Conservation (phyloP, 73 alveolate species). For the Symbiodinium natans region DNA sequence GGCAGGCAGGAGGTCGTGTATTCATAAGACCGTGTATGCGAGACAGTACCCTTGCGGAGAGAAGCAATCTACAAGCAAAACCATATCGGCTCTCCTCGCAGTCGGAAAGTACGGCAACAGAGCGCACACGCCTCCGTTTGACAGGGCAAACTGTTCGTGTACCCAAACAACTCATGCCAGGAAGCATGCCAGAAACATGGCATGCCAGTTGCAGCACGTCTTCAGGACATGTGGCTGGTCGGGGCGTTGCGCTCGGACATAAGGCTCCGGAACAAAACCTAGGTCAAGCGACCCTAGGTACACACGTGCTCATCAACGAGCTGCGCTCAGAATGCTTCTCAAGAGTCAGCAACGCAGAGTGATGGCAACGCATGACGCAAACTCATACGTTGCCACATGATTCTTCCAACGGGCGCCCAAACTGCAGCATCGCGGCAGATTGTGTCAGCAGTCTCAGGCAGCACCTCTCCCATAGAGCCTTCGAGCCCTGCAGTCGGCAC, state of each 20-base stretch:
- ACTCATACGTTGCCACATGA: no score
- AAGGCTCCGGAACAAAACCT: conserved; percentile 63
- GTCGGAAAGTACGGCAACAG: not conserved
- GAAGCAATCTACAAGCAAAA: not conserved
- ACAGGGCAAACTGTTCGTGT: not conserved
- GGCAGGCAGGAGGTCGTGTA: no score
- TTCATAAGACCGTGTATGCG: no score
- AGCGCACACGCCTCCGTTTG: conserved; percentile 8
- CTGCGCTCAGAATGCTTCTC: not conserved
- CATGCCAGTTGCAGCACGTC: not conserved
- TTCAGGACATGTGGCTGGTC: conserved; percentile 15
- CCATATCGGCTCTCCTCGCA: not conserved
- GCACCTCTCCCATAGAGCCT: conserved; percentile 52
- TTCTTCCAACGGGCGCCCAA: no score
- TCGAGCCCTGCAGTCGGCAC: conserved; percentile 12
- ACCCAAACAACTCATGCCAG: not conserved
- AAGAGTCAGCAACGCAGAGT: no score
- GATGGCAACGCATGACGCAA: no score
- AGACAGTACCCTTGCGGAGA: no score
- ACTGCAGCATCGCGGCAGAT: not conserved
- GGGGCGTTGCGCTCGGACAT: conserved; percentile 33
- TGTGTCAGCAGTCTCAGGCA: conserved; percentile 64
- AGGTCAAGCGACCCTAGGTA: not conserved
- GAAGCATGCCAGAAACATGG: not conserved
- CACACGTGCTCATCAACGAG: not conserved